These are phyloP conservation scores for Colletotrichum sp. DNA, from an alignment of 2,329 filamentous ascomycete species.

Conservation along the genomic window DNA sequence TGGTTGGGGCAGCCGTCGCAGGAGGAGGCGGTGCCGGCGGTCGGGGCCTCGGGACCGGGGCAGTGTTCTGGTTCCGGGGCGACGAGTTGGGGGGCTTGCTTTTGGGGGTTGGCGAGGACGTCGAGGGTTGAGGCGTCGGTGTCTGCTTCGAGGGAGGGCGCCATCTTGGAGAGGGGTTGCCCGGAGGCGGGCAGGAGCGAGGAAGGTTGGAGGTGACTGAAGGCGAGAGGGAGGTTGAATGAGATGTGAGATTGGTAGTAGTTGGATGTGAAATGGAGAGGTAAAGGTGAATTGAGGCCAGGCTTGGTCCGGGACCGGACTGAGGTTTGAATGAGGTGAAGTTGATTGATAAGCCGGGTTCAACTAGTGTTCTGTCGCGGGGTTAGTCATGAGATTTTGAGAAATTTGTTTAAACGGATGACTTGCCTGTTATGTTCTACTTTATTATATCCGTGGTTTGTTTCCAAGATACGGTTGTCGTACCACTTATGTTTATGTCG, in stretches of 20 bases:
- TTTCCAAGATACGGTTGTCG: neutral
- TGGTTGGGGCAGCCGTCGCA: conserved; percentile 97
- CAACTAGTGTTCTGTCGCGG: neutral
- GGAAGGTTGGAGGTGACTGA: neutral
- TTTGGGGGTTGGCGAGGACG: conserved; percentile 77
- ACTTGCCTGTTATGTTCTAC: neutral
- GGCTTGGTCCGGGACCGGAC: conserved; percentile 6
- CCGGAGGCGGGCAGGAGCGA: neutral
- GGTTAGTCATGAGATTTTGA: neutral
- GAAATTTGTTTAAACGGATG: neutral
- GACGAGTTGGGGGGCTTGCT: conserved; percentile 82
- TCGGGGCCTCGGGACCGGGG: conserved; percentile 83
- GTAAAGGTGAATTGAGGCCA: neutral
- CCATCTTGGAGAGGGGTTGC: conserved; percentile 58
- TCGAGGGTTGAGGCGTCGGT: conserved; percentile 73
- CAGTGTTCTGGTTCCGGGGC: conserved; percentile 98
- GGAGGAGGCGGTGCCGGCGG: conserved; percentile 75
- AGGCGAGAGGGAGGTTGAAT: neutral
- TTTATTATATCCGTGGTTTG: too few species aligned
- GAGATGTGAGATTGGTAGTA: neutral
- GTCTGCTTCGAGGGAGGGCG: conserved; percentile 79
- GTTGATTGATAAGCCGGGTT: conserved; percentile 19
- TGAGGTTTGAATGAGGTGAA: neutral
- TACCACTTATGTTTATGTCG: neutral
- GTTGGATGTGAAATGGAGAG: neutral